These are phyloP conservation scores for Aphanomyces cochlioides DNA, from an alignment of 352 stramenopile genomes.

Conservation along the genomic window DNA sequence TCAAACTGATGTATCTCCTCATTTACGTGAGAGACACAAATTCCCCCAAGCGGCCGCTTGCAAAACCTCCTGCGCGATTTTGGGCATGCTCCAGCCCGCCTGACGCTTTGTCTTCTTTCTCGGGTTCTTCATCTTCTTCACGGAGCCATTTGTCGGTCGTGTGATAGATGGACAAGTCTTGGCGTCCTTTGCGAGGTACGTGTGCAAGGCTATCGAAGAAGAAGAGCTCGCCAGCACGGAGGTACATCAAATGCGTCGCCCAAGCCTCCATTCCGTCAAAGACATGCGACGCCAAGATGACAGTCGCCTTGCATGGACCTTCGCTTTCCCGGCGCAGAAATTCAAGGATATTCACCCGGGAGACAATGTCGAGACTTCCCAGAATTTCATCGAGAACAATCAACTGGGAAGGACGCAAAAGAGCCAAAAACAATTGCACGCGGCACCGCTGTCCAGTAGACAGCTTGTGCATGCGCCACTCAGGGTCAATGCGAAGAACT, in stretches of 20 bases:
- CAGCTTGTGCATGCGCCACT: conserved; percentile 81
- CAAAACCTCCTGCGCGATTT: conserved; percentile 76
- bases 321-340: conserved; percentile 89
- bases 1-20: background rate
- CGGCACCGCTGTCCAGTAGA: conserved; percentile 82
- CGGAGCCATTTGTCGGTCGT: conserved; percentile 92
- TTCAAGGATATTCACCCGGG: conserved; percentile 89
- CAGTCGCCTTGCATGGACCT: conserved; percentile 47
- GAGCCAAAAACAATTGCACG: conserved; percentile 95
- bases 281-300: conserved; percentile 91
- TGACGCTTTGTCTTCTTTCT: conserved; percentile 47
- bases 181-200: conserved; percentile 44
- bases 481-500: conserved; percentile 93
- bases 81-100: conserved; percentile 60
- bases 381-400: conserved; percentile 98
- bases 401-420: conserved; percentile 95
- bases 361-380: conserved; percentile 95
- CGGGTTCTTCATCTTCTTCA: conserved; percentile 79
- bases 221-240: conserved; percentile 57
- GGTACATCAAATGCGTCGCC: conserved; percentile 93
- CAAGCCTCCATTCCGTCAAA: conserved; percentile 97
- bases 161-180: conserved; percentile 85
- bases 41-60: conserved; percentile 48
- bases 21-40: background rate
- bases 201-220: conserved; percentile 67